Evolutionary conservation across 371 early-diverging fungal genomes (phyloP).

Genomic region (Mucor plumbeus): DNA sequence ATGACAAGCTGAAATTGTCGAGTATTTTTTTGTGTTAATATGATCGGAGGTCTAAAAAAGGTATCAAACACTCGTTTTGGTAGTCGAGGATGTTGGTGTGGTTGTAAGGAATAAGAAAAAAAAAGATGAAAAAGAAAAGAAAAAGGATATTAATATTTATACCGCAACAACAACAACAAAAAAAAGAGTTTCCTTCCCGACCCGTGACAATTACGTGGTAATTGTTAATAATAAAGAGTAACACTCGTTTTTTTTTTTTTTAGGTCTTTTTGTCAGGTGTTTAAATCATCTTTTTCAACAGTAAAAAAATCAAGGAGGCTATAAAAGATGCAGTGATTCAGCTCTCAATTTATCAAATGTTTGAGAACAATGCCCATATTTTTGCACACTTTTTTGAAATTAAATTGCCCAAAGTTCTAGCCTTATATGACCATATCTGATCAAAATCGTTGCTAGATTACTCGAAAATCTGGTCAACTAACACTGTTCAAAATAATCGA

Average conservation of each 20-base stretch:
- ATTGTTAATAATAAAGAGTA: background rate
- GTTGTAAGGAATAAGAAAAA: conserved; percentile 9
- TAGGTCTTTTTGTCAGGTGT: conserved; percentile 5
- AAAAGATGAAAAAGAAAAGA: conserved; percentile 19
- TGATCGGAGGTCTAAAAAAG: background rate
- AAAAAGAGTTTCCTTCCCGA: background rate
- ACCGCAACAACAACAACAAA: background rate
- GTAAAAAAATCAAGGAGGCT: background rate
- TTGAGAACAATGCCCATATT: too few species aligned
- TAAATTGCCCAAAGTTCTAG: too few species aligned
- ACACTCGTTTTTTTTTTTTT: background rate
- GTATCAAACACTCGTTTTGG: background rate
- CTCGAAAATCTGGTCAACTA: too few species aligned
- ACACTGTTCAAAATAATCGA: background rate
- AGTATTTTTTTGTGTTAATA: background rate
- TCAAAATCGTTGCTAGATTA: too few species aligned
- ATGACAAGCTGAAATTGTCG: background rate
- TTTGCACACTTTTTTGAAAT: too few species aligned
- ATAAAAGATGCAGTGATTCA: background rate
- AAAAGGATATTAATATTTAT: background rate
- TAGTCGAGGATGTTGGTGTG: background rate
- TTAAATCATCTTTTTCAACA: background rate
- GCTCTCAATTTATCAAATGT: too few species aligned
- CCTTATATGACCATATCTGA: too few species aligned
- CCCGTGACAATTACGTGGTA: conserved; percentile 1